phyloP scores from a whole-genome alignment of 2,329 filamentous ascomycete species.

The Davidsoniella australis region DNA sequence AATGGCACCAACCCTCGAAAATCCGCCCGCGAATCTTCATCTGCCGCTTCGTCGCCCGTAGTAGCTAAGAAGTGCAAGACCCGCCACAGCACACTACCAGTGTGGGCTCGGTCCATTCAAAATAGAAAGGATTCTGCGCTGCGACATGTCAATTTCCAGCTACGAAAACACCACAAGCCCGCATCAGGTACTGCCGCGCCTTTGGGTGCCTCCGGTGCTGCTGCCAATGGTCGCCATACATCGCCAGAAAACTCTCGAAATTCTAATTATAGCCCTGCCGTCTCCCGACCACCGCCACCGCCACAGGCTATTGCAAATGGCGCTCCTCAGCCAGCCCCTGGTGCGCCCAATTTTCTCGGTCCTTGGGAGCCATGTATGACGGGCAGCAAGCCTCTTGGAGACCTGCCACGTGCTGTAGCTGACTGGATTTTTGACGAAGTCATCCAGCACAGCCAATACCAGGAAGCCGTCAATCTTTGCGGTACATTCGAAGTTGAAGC shows the following conservation, averaged over 20 bases:
- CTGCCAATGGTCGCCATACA: slow-evolving; percentile 22
- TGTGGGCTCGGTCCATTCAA: slow-evolving; percentile 31
- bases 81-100: slow-evolving; percentile 23
- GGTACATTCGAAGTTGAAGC: slow-evolving; percentile 86
- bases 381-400: slow-evolving; percentile 52
- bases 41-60: slow-evolving; percentile 16
- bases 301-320: slow-evolving; percentile 10
- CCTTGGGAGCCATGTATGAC: slow-evolving; percentile 53
- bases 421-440: slow-evolving; percentile 66
- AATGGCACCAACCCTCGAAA: slow-evolving; percentile 9
- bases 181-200: slow-evolving; percentile 21
- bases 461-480: slow-evolving; percentile 43
- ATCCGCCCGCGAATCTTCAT: slow-evolving; percentile 5
- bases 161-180: slow-evolving; percentile 24
- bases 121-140: slow-evolving; percentile 22
- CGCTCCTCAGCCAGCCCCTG: not conserved
- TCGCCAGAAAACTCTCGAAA: slow-evolving; percentile 29
- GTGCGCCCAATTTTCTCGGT: slow-evolving; percentile 23
- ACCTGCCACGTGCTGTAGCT: slow-evolving; percentile 57
- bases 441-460: slow-evolving; percentile 47
- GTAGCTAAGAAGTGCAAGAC: slow-evolving; percentile 23
- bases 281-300: slow-evolving; percentile 13
- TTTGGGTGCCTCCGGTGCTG: slow-evolving; percentile 16
- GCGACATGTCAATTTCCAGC: slow-evolving; percentile 27
- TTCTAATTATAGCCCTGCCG: slow-evolving; percentile 14